phyloP scores from a whole-genome alignment of 176 grass and related monocot genomes.

The Triticum aestivum region DNA sequence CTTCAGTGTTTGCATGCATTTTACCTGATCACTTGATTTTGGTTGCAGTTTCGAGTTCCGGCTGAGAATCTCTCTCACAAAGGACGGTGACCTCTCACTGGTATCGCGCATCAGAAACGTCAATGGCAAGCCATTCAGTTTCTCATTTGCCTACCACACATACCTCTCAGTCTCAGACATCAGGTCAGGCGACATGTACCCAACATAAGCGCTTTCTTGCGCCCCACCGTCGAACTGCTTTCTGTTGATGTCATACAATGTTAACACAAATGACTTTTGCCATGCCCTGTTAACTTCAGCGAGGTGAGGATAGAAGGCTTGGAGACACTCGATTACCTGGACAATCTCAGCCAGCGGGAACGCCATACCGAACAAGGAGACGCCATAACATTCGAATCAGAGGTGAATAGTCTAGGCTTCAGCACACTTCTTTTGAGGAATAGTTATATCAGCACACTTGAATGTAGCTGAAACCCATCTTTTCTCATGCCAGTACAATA shows the following conservation, averaged over 20 bases:
- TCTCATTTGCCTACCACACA: slow-evolving; percentile 97
- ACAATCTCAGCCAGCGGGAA: slow-evolving; percentile 75
- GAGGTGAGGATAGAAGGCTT: slow-evolving; percentile 97
- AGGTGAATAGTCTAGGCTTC: slow-evolving; percentile 37
- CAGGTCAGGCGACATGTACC: slow-evolving; percentile 52
- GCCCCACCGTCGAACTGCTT: background rate
- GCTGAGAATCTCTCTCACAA: slow-evolving; percentile 76
- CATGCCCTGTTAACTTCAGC: slow-evolving; percentile 33
- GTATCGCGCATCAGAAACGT: slow-evolving; percentile 82
- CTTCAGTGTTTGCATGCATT: background rate
- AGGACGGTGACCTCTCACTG: slow-evolving; percentile 67
- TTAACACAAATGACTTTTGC: background rate
- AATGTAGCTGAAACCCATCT: too few species aligned
- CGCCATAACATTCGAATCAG: slow-evolving; percentile 93
- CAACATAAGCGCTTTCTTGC: background rate
- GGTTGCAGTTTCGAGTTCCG: slow-evolving; percentile 85
- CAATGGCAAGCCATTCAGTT: slow-evolving; percentile 87
- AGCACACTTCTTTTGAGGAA: too few species aligned
- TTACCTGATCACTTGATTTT: slow-evolving; percentile 21
- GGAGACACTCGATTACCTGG: slow-evolving; percentile 92
- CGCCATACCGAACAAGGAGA: slow-evolving; percentile 92
- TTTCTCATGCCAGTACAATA: too few species aligned
- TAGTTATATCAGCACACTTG: too few species aligned
- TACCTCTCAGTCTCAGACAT: slow-evolving; percentile 95
- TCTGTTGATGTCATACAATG: background rate